Evolutionary conservation across 495 filamentous ascomycete species (phyloP).

Genomic region (Filosporella fistucella): DNA sequence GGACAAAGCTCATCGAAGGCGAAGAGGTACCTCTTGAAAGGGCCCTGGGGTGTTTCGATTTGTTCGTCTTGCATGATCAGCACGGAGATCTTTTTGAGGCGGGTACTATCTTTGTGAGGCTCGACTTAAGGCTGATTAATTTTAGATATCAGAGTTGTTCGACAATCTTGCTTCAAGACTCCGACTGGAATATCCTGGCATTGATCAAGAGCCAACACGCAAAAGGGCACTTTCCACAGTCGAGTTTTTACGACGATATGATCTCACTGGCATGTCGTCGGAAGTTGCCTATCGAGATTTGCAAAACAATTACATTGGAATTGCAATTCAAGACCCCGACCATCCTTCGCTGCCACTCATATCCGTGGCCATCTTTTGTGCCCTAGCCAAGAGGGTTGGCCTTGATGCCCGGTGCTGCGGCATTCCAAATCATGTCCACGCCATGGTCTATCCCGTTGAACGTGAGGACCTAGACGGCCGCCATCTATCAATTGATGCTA

Average conservation of each 20-base stretch:
- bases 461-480: conserved; percentile 60
- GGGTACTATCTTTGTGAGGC: conserved; percentile 17
- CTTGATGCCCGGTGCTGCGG: conserved; percentile 68
- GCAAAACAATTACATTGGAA: conserved; percentile 79
- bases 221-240: conserved; percentile 64
- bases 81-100: conserved; percentile 72
- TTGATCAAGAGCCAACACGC: conserved; percentile 50
- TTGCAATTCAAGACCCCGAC: conserved; percentile 60
- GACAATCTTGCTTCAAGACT: conserved; percentile 58
- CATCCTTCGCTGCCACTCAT: conserved; percentile 78
- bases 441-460: conserved; percentile 55
- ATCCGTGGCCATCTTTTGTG: conserved; percentile 54
- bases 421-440: conserved; percentile 77
- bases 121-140: conserved; percentile 12
- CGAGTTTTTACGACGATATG: conserved; percentile 56
- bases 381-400: conserved; percentile 48
- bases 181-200: conserved; percentile 37
- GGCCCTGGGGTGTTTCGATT: conserved; percentile 76
- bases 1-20: conserved; percentile 38
- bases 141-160: conserved; percentile 54
- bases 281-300: conserved; percentile 69
- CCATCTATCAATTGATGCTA: conserved; percentile 15
- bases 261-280: conserved; percentile 61
- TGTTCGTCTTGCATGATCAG: conserved; percentile 72
- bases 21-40: conserved; percentile 61